A percentile compares a stretch with the other conserved stretches of the same genome.
Conservation (phyloP, 352 stramenopile species). For the Phytophthora constricta region DNA sequence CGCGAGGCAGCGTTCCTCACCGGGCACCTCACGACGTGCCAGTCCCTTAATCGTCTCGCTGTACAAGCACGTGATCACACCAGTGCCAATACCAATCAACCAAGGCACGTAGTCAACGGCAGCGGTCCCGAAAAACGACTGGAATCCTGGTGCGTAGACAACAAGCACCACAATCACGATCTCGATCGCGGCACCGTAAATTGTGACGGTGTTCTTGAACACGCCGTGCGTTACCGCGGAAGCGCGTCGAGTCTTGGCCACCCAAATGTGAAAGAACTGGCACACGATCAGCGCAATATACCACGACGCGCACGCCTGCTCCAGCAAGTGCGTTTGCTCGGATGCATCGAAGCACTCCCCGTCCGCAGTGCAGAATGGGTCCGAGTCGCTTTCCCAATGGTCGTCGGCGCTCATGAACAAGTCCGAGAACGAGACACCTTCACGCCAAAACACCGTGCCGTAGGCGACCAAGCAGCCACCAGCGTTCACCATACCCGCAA, state of each 20-base stretch:
- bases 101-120: slow-evolving; percentile 51
- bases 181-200: slow-evolving; percentile 53
- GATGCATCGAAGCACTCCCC: slow-evolving; percentile 43
- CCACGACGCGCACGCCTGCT: slow-evolving; percentile 68
- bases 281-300: slow-evolving; percentile 78
- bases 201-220: slow-evolving; percentile 81
- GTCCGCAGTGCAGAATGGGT: slow-evolving; percentile 32
- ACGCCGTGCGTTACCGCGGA: slow-evolving; percentile 74
- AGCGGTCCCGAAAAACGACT: slow-evolving; percentile 48
- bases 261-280: slow-evolving; percentile 85
- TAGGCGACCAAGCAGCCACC: slow-evolving; percentile 47
- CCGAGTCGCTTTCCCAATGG: slow-evolving; percentile 35
- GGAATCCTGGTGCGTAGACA: slow-evolving; percentile 56
- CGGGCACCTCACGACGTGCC: slow-evolving; percentile 26
- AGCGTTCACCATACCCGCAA: slow-evolving; percentile 86
- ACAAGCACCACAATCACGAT: slow-evolving; percentile 52
- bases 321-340: slow-evolving; percentile 58
- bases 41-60: slow-evolving; percentile 49
- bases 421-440: slow-evolving; percentile 46
- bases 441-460: slow-evolving; percentile 43
- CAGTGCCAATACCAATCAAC: slow-evolving; percentile 46
- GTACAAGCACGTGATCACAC: slow-evolving; percentile 46
- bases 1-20: slow-evolving; percentile 26
- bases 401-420: slow-evolving; percentile 46
- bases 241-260: slow-evolving; percentile 86